Conservation (phyloP, 129 eudicot species). For the Lonicera japonica region DNA sequence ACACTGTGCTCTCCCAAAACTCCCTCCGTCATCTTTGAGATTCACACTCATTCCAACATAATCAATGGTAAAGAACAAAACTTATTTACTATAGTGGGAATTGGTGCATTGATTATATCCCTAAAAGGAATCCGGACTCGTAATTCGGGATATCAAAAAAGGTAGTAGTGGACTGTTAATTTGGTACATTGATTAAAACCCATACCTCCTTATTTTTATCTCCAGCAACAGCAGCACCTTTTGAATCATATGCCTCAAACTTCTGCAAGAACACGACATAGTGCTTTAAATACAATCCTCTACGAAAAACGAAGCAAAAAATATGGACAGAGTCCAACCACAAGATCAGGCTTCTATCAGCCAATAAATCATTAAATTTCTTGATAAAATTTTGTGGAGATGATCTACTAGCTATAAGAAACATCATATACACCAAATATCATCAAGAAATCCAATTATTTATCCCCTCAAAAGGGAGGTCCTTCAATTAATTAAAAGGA, state of each 20-base stretch:
- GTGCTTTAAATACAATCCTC: background rate
- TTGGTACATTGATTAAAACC: background rate
- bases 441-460: no score
- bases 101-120: background rate
- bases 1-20: no score
- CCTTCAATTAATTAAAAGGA: no score
- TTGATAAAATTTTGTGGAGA: no score
- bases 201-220: constrained; percentile 80
- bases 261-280: constrained; percentile 44
- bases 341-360: background rate
- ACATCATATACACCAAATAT: no score
- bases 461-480: no score
- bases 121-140: background rate
- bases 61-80: background rate
- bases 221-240: constrained; percentile 75
- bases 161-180: background rate
- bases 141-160: background rate
- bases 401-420: no score
- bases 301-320: constrained; percentile 15
- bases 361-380: background rate
- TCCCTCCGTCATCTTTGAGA: no score
- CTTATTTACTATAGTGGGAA: background rate
- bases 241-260: constrained; percentile 82
- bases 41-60: background rate
- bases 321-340: background rate